Conservation (phyloP, 2,329 filamentous ascomycete genomes). For the Penicillium oxalicum region DNA sequence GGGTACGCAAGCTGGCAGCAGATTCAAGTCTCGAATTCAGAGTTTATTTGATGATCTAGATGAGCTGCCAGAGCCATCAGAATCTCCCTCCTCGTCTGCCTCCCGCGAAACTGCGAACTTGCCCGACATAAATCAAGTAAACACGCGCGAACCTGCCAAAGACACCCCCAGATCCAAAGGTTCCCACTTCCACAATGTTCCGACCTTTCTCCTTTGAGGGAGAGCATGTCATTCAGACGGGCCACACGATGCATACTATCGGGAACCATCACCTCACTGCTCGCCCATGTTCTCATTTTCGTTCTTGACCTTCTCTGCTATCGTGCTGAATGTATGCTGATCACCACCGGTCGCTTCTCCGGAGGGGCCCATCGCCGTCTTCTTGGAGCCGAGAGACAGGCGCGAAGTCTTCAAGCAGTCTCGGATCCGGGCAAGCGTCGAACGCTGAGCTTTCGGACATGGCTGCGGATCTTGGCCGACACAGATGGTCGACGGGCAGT, state of each 20-base stretch:
- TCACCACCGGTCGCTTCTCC: slow-evolving; percentile 4
- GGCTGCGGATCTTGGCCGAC: slow-evolving; percentile 25
- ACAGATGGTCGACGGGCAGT: slow-evolving; percentile 23
- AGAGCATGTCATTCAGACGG: neutral
- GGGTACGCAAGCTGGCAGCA: slow-evolving; percentile 1
- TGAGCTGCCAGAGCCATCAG: slow-evolving; percentile 29
- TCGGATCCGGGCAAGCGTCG: slow-evolving; percentile 18
- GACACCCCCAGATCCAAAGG: slow-evolving; percentile 28
- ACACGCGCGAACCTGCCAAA: slow-evolving; percentile 10
- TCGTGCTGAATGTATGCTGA: slow-evolving; percentile 1
- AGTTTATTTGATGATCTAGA: slow-evolving; percentile 37
- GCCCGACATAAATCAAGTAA: slow-evolving; percentile 10
- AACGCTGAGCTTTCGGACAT: slow-evolving; percentile 27
- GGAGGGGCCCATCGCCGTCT: neutral
- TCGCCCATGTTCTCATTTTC: neutral
- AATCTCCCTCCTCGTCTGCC: slow-evolving; percentile 15
- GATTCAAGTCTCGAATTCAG: slow-evolving; percentile 26
- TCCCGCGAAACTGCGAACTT: slow-evolving; percentile 14
- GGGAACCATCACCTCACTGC: neutral
- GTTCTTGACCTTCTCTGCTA: slow-evolving; percentile 1
- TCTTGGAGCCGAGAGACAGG: slow-evolving; percentile 8
- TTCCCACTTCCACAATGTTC: slow-evolving; percentile 39
- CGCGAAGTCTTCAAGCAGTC: slow-evolving; percentile 13
- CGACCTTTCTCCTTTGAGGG: slow-evolving; percentile 39
- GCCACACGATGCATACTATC: neutral